Evolutionary conservation across 1,284 basidiomycete genomes (phyloP).

Genomic region (Boletus subluridellus): DNA sequence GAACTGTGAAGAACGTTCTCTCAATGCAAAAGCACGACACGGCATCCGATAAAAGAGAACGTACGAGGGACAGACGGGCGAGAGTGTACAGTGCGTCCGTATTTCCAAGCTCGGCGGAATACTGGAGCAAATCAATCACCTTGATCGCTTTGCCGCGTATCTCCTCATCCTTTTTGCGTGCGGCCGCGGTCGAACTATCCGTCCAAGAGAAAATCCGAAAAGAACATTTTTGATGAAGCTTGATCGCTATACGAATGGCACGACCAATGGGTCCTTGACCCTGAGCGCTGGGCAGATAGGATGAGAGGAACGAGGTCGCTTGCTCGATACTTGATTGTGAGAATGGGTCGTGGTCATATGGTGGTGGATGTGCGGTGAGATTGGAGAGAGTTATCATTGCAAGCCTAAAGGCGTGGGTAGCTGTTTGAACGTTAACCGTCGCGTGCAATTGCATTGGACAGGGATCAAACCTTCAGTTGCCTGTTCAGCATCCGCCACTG

Average conservation of each 20-base stretch:
- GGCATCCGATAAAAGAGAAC: conserved; percentile 5
- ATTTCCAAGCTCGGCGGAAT: conserved; percentile 77
- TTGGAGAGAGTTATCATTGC: conserved; percentile 61
- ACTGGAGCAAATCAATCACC: conserved; percentile 70
- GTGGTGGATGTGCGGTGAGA: conserved; percentile 54
- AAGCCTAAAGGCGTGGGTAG: conserved; percentile 67
- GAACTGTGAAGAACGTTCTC: conserved; percentile 44
- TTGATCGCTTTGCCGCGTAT: conserved; percentile 65
- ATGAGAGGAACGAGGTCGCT: conserved; percentile 54
- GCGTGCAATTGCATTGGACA: background rate
- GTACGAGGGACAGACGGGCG: conserved; percentile 61
- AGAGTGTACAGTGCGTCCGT: conserved; percentile 70
- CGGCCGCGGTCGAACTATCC: conserved; percentile 42
- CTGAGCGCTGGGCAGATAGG: conserved; percentile 62
- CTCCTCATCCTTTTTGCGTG: conserved; percentile 59
- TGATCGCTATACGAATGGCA: conserved; percentile 58
- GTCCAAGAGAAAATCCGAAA: conserved; percentile 44
- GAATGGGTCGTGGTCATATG: conserved; percentile 52
- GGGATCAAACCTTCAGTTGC: conserved; percentile 45
- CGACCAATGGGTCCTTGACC: conserved; percentile 70
- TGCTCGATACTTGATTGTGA: conserved; percentile 36
- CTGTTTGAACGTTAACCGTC: conserved; percentile 36
- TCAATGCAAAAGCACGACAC: background rate
- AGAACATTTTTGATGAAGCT: conserved; percentile 53
- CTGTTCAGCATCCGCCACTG: conserved; percentile 37